phyloP scores from a whole-genome alignment of 2,329 filamentous ascomycete species.

The Trematosphaeria pertusa region DNA sequence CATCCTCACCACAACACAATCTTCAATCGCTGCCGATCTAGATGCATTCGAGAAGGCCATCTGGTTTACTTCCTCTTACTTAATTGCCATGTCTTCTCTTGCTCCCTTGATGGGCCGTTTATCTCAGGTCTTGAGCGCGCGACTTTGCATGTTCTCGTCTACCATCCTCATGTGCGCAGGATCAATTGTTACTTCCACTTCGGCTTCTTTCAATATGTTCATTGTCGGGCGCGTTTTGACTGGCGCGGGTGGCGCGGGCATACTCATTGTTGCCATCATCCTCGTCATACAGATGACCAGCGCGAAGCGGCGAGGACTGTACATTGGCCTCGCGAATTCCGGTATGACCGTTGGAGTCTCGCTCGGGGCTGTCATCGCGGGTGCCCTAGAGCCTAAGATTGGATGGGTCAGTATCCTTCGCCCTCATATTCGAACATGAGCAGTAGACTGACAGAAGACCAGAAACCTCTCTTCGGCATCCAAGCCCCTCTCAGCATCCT shows the following conservation, averaged over 20 bases:
- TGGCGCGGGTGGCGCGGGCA: conserved; percentile 73
- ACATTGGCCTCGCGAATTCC: conserved; percentile 76
- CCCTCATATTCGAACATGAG: background rate
- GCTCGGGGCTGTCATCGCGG: conserved; percentile 73
- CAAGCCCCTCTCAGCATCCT: conserved; percentile 71
- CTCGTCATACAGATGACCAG: conserved; percentile 76
- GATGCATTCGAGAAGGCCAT: conserved; percentile 74
- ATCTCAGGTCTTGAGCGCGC: conserved; percentile 74
- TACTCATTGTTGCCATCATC: conserved; percentile 77
- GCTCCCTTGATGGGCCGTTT: conserved; percentile 76
- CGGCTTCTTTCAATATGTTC: conserved; percentile 67
- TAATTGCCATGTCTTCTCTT: conserved; percentile 61
- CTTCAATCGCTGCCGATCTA: conserved; percentile 75
- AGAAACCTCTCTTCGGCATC: conserved; percentile 76
- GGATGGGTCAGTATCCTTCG: conserved; percentile 69
- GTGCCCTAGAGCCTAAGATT: conserved; percentile 65
- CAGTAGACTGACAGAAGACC: conserved; percentile 12
- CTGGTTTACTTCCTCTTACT: conserved; percentile 83
- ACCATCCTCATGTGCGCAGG: conserved; percentile 67
- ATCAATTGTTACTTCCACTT: conserved; percentile 68
- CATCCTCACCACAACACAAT: conserved; percentile 82
- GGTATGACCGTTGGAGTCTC: conserved; percentile 75
- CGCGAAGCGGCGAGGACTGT: conserved; percentile 72
- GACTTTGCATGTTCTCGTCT: conserved; percentile 68
- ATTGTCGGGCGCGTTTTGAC: conserved; percentile 72